Evolutionary conservation across 768 basidiomycete species (phyloP).

Genomic region (Leccinum aurantiacum): DNA sequence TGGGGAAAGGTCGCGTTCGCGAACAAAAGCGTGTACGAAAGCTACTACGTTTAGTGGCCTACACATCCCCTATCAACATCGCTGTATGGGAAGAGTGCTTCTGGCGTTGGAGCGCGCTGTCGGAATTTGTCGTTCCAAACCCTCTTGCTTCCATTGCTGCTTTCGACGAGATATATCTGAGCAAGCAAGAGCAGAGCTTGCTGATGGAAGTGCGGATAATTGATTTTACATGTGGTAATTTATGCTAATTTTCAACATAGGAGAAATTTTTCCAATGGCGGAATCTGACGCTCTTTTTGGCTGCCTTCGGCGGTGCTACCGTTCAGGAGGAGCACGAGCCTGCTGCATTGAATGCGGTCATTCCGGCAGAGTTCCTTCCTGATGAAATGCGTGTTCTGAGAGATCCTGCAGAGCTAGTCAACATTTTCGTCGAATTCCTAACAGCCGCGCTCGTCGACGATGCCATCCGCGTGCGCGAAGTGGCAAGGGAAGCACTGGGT

Average conservation of each 20-base stretch:
- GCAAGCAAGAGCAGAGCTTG: constrained; percentile 38
- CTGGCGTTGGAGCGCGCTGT: constrained; percentile 67
- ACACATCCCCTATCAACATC: constrained; percentile 64
- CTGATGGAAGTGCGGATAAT: constrained; percentile 36
- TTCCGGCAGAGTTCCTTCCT: constrained; percentile 61
- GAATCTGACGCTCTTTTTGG: constrained; percentile 76
- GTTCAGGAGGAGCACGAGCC: constrained; percentile 52
- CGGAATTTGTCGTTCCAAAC: constrained; percentile 53
- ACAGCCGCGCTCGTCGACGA: constrained; percentile 69
- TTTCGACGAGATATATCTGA: constrained; percentile 36
- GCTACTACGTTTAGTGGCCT: constrained; percentile 61
- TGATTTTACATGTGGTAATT: background rate
- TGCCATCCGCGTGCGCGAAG: constrained; percentile 68
- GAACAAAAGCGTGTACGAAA: constrained; percentile 81
- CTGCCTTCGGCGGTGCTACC: constrained; percentile 70
- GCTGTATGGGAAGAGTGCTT: constrained; percentile 86
- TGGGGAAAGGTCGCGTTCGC: constrained; percentile 60
- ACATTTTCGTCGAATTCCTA: constrained; percentile 64
- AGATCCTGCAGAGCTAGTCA: constrained; percentile 57
- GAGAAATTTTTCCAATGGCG: constrained; percentile 82
- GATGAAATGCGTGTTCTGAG: constrained; percentile 68
- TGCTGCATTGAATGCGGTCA: constrained; percentile 48
- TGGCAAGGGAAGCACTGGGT: constrained; percentile 78
- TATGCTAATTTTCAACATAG: constrained; percentile 36
- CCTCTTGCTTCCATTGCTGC: constrained; percentile 35